Conservation (phyloP, 2,329 filamentous ascomycete species). For the Plenodomus lindquistii region DNA sequence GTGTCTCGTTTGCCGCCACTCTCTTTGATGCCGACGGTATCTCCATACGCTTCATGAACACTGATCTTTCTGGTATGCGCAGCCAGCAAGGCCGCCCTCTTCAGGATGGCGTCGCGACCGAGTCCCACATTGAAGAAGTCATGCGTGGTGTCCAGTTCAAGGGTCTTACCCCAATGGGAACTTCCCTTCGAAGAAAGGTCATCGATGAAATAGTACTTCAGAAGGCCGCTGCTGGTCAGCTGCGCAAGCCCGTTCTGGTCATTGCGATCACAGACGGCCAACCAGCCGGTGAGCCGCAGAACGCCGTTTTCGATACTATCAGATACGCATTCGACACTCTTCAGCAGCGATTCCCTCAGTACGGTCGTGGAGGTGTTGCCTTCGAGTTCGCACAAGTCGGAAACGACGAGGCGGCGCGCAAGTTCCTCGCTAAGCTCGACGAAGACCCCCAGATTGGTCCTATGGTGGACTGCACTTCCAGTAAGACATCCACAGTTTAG, state of each 20-base stretch:
- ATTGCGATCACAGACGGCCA: constrained; percentile 70
- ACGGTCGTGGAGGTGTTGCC: constrained; percentile 62
- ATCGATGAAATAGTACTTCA: constrained; percentile 63
- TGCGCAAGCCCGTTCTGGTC: constrained; percentile 67
- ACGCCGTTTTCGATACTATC: constrained; percentile 62
- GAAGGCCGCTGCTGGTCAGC: constrained; percentile 55
- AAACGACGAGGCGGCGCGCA: constrained; percentile 65
- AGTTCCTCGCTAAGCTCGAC: constrained; percentile 67
- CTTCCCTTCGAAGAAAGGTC: constrained; percentile 64
- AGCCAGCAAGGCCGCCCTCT: constrained; percentile 42
- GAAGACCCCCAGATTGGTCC: constrained; percentile 64
- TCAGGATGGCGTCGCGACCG: constrained; percentile 59
- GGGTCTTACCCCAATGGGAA: constrained; percentile 69
- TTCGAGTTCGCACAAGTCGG: constrained; percentile 73
- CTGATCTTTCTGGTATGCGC: constrained; percentile 44
- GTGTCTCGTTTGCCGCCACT: constrained; percentile 66
- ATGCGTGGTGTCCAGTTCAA: constrained; percentile 64
- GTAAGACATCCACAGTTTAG: constrained; percentile 48
- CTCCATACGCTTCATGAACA: constrained; percentile 72
- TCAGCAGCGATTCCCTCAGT: constrained; percentile 49
- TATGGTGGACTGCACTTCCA: constrained; percentile 70
- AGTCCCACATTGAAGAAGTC: constrained; percentile 62
- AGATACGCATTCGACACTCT: constrained; percentile 58
- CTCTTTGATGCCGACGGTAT: constrained; percentile 73
- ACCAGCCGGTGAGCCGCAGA: constrained; percentile 64